Evolutionary conservation across 495 filamentous ascomycete species (phyloP).

Genomic region (Neurospora sp.): DNA sequence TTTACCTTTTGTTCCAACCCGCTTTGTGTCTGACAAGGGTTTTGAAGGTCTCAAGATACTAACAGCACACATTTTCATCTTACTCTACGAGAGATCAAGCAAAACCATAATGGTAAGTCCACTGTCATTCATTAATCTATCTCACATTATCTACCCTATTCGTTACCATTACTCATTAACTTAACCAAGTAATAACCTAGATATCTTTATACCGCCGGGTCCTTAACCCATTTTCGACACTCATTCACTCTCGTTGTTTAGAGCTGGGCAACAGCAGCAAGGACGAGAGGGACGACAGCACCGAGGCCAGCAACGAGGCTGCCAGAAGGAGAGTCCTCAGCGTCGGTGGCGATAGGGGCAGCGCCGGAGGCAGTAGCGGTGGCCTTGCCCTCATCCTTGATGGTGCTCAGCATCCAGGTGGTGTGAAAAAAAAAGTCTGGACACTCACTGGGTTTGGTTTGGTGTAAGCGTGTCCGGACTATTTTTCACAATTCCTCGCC

Average conservation of each 20-base stretch:
- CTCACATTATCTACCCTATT: not conserved
- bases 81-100: not conserved
- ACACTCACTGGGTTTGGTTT: no score
- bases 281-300: not conserved
- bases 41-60: not conserved
- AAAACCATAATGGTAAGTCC: not conserved
- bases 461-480: no score
- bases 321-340: not conserved
- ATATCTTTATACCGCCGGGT: rapidly evolving
- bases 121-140: not conserved
- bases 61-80: not conserved
- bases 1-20: not conserved
- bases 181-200: not conserved
- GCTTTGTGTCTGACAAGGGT: not conserved
- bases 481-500: no score
- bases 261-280: not conserved
- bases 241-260: not conserved
- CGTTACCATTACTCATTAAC: not conserved
- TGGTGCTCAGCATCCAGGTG: no score
- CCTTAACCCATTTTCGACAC: not conserved
- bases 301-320: not conserved
- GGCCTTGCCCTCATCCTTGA: no score
- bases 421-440: no score
- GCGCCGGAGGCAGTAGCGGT: not conserved
- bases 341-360: not conserved